phyloP scores from a whole-genome alignment of 495 filamentous ascomycete genomes.

The Xylaria venustula region DNA sequence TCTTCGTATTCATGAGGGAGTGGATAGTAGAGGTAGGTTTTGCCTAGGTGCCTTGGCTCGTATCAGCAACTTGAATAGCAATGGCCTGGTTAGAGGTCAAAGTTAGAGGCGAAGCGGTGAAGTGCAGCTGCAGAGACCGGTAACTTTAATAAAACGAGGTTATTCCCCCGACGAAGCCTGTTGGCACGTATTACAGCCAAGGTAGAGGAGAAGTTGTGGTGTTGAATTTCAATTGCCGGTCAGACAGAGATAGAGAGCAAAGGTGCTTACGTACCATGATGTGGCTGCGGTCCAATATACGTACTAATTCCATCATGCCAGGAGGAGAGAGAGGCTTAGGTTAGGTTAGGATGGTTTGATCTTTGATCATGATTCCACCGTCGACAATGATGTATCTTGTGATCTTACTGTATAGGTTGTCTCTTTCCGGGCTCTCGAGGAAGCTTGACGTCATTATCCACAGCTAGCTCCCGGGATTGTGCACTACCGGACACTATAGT shows the following conservation, averaged over 20 bases:
- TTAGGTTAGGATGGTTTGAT: neutral
- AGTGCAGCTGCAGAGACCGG: too few species aligned
- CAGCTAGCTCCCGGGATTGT: neutral
- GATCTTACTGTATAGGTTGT: too few species aligned
- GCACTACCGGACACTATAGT: neutral
- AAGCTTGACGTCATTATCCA: constrained; percentile 4
- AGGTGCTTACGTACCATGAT: neutral
- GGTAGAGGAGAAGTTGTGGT: too few species aligned
- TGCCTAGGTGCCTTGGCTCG: neutral
- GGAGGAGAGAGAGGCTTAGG: too few species aligned
- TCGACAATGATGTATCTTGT: neutral
- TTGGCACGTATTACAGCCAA: too few species aligned
- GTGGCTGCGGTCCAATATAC: neutral
- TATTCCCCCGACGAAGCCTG: too few species aligned
- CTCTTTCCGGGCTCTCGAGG: neutral
- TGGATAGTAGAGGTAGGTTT: neutral
- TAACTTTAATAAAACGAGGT: too few species aligned
- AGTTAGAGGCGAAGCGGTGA: too few species aligned
- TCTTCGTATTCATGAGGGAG: neutral
- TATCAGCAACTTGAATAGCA: too few species aligned
- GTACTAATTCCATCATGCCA: neutral
- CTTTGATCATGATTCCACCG: neutral
- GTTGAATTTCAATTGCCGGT: too few species aligned
- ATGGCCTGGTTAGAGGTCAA: too few species aligned
- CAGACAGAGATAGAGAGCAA: neutral